Conservation (phyloP, 2,329 filamentous ascomycete genomes). For the Trichoderma aggressivum region DNA sequence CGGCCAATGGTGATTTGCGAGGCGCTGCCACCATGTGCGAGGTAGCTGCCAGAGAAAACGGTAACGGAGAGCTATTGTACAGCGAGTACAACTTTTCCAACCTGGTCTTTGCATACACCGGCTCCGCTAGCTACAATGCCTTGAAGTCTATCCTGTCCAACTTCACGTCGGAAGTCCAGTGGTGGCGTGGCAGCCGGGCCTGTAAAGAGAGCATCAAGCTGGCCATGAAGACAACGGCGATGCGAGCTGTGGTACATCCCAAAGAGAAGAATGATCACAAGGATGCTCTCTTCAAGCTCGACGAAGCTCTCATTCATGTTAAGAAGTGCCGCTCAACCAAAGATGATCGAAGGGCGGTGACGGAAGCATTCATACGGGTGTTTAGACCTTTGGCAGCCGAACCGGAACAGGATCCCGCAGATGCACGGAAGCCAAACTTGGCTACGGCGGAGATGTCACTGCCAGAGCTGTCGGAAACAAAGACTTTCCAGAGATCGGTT, state of each 20-base stretch:
- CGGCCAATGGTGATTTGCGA: conserved; percentile 28
- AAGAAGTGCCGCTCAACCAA: conserved; percentile 23
- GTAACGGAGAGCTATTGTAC: conserved; percentile 35
- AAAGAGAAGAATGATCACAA: conserved; percentile 23
- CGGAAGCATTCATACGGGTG: conserved; percentile 24
- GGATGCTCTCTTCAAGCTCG: conserved; percentile 25
- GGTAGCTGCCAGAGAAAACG: conserved; percentile 37
- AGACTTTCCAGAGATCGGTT: neutral
- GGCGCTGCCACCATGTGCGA: conserved; percentile 35
- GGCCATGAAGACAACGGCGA: conserved; percentile 35
- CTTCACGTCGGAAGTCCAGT: conserved; percentile 32
- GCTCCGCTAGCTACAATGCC: conserved; percentile 30
- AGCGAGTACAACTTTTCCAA: conserved; percentile 38
- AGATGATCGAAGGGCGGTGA: conserved; percentile 22
- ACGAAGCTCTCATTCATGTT: conserved; percentile 27
- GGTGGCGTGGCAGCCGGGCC: conserved; percentile 37
- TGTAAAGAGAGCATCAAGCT: conserved; percentile 39
- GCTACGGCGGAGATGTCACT: neutral
- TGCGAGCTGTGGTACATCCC: conserved; percentile 23
- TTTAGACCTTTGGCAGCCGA: conserved; percentile 4
- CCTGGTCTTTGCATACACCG: conserved; percentile 35
- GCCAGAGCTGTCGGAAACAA: neutral
- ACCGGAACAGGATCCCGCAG: neutral
- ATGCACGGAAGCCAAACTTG: neutral
- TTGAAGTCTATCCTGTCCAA: conserved; percentile 31